Conservation (phyloP, 2,329 filamentous ascomycete species). For the Bipolaris bicolor region DNA sequence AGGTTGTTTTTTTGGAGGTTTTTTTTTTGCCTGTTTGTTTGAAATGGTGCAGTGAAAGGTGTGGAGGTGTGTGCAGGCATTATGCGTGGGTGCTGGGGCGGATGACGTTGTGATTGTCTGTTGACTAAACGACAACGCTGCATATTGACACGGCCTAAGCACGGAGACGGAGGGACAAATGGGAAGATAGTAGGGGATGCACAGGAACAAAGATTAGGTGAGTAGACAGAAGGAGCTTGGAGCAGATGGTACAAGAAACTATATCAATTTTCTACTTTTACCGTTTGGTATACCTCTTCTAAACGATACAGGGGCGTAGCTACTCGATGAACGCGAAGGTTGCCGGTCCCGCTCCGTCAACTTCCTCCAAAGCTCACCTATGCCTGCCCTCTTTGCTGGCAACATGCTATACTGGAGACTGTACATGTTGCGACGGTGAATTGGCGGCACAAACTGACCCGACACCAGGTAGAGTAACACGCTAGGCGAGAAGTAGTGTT, state of each 20-base stretch:
- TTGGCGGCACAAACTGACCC: conserved; percentile 91
- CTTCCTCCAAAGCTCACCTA: conserved; percentile 83
- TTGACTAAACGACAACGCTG: too few relatives aligned
- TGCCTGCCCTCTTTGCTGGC: conserved; percentile 77
- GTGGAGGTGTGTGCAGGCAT: neutral
- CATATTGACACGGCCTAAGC: neutral
- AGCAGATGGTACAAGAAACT: neutral
- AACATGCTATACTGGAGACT: conserved; percentile 98
- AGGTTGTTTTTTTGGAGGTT: neutral
- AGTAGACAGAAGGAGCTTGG: too few relatives aligned
- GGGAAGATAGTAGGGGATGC: neutral
- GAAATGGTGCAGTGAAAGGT: neutral
- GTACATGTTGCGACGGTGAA: conserved; percentile 93
- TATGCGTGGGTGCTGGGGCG: too few relatives aligned
- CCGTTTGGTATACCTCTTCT: conserved; percentile 11
- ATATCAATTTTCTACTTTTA: conserved; percentile 12
- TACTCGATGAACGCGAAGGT: conserved; percentile 5
- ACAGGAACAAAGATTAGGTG: neutral
- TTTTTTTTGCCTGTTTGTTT: neutral
- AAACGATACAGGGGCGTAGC: conserved; percentile 11
- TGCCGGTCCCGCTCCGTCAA: conserved; percentile 49
- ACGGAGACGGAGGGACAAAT: too few relatives aligned
- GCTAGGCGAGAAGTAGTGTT: conserved; percentile 89
- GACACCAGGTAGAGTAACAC: conserved; percentile 88
- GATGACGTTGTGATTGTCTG: too few relatives aligned